Conservation (phyloP, 2,329 filamentous ascomycete species). For the Elsinoe ampelina region DNA sequence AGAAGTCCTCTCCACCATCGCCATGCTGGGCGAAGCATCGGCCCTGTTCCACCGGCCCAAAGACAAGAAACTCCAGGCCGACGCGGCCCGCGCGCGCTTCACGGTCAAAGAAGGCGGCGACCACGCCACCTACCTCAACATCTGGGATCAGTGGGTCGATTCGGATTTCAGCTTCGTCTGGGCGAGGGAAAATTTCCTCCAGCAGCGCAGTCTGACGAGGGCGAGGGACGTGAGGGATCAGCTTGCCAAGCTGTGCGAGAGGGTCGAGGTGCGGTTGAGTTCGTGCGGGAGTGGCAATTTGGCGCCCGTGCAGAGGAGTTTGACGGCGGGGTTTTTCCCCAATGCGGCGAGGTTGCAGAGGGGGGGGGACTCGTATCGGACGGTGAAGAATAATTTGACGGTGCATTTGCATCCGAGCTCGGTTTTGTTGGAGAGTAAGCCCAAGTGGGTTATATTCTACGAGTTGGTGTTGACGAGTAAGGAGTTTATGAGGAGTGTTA, state of each 20-base stretch:
- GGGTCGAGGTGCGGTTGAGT: constrained; percentile 68
- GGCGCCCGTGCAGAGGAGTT: constrained; percentile 71
- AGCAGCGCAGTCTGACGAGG: constrained; percentile 79
- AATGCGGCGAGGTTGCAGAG: constrained; percentile 79
- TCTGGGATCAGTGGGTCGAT: constrained; percentile 94
- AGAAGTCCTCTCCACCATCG: constrained; percentile 85
- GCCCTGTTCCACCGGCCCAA: constrained; percentile 91
- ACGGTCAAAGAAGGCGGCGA: constrained; percentile 87
- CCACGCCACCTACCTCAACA: constrained; percentile 76
- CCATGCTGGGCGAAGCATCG: constrained; percentile 82
- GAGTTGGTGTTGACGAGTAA: constrained; percentile 75
- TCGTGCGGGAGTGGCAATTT: constrained; percentile 63
- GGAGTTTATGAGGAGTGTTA: constrained; percentile 84
- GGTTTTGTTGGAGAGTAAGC: constrained; percentile 68
- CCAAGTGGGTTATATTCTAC: constrained; percentile 82
- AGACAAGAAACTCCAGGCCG: constrained; percentile 93
- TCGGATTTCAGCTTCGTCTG: constrained; percentile 80
- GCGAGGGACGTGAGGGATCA: constrained; percentile 90
- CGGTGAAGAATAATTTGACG: constrained; percentile 79
- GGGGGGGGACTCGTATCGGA: constrained; percentile 79
- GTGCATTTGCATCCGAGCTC: constrained; percentile 88
- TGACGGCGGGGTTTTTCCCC: constrained; percentile 88
- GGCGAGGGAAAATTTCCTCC: constrained; percentile 86
- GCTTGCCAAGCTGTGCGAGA: constrained; percentile 81
- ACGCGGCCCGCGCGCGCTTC: constrained; percentile 80